These are phyloP conservation scores for Clarireedia hainanense DNA, from an alignment of 2,329 filamentous ascomycete genomes.

Conservation along the genomic window DNA sequence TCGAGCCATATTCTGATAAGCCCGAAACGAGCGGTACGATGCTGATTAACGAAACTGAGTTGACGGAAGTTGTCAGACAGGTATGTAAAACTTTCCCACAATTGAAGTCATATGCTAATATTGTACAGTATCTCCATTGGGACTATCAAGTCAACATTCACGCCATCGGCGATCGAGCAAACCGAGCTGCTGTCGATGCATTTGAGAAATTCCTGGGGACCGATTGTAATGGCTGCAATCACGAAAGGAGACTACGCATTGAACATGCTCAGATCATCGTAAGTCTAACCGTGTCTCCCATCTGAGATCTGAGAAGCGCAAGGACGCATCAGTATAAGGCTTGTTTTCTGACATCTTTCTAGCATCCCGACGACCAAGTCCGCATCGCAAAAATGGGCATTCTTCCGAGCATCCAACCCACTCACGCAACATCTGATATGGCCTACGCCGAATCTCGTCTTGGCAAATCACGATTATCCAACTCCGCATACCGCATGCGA, in stretches of 20 bases:
- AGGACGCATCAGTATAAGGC: no score
- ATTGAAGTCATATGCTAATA: background rate
- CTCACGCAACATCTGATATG: slow-evolving; percentile 66
- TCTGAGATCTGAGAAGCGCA: no score
- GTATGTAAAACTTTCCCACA: slow-evolving; percentile 9
- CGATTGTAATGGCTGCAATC: slow-evolving; percentile 48
- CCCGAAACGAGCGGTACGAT: slow-evolving; percentile 54
- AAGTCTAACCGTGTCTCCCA: background rate
- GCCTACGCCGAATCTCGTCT: slow-evolving; percentile 55
- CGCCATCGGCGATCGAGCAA: slow-evolving; percentile 63
- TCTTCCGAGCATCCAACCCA: slow-evolving; percentile 60
- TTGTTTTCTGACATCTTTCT: background rate
- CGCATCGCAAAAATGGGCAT: slow-evolving; percentile 52
- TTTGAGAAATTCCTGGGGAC: slow-evolving; percentile 48
- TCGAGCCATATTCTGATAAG: slow-evolving; percentile 62
- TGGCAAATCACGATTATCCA: slow-evolving; percentile 43
- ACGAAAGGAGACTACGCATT: slow-evolving; percentile 53
- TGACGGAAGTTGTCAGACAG: slow-evolving; percentile 42
- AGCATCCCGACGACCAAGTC: slow-evolving; percentile 52
- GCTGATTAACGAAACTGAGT: slow-evolving; percentile 54
- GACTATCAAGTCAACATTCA: slow-evolving; percentile 63
- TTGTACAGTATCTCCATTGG: slow-evolving; percentile 44
- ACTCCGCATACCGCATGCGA: slow-evolving; percentile 59
- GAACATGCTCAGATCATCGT: slow-evolving; percentile 63
- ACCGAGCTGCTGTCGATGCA: slow-evolving; percentile 55